Evolutionary conservation across 768 basidiomycete species (phyloP).

Genomic region (Boletus huronensis): DNA sequence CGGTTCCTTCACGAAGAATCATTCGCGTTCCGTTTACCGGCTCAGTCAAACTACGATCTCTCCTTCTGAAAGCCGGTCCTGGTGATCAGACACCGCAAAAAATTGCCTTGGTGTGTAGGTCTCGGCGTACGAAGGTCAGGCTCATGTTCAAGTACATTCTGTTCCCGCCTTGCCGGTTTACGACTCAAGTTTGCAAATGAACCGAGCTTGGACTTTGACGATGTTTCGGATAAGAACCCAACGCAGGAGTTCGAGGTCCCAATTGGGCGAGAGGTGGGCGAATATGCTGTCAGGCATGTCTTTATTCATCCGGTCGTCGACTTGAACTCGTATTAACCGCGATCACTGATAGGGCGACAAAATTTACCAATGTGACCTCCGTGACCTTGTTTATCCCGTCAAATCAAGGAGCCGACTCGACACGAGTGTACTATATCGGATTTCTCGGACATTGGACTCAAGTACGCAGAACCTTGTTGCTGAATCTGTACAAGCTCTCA

Average conservation of each 20-base stretch:
- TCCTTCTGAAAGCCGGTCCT: slow-evolving; percentile 84
- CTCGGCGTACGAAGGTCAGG: background rate
- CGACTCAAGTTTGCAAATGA: slow-evolving; percentile 70
- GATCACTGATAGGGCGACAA: slow-evolving; percentile 57
- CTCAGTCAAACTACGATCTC: slow-evolving; percentile 76
- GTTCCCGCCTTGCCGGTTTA: background rate
- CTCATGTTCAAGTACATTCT: background rate
- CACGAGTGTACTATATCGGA: slow-evolving; percentile 79
- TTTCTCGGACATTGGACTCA: slow-evolving; percentile 81
- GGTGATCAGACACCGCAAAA: slow-evolving; percentile 71
- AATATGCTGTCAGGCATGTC: slow-evolving; percentile 77
- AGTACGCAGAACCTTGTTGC: slow-evolving; percentile 37
- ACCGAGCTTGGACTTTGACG: slow-evolving; percentile 78
- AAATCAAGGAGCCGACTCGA: slow-evolving; percentile 74
- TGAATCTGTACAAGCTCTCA: background rate
- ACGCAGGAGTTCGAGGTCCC: slow-evolving; percentile 73
- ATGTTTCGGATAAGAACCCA: slow-evolving; percentile 56
- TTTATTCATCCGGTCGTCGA: background rate
- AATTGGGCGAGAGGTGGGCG: slow-evolving; percentile 71
- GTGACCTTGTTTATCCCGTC: slow-evolving; percentile 82
- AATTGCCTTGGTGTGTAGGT: slow-evolving; percentile 58
- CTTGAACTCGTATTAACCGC: background rate
- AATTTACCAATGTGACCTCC: slow-evolving; percentile 78
- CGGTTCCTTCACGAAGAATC: slow-evolving; percentile 47
- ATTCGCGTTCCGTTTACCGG: slow-evolving; percentile 85